Base-by-base conservation (phyloP, 2,329 filamentous ascomycete species). In the Fusarium falciforme region DNA sequence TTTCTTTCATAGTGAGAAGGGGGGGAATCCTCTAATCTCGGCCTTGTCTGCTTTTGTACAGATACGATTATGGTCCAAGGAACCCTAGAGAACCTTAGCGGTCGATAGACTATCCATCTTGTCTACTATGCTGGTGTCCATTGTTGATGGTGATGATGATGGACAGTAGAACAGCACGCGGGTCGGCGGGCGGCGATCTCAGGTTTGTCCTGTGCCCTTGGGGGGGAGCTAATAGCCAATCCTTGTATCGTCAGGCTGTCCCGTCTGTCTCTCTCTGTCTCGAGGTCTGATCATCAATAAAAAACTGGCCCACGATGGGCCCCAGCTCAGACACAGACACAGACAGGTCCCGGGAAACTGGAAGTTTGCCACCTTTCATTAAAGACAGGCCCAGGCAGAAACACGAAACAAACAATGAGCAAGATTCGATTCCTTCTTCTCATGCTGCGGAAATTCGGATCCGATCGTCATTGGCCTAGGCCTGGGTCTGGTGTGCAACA, bases 11-110 rank as follows among this genome's bases (percentile, higher is more conserved):
- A 8, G 42, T 22, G 12, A 22, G 20, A 47, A 47, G 20, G 42
- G 42, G 42, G 42, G 12, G 4, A 25, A 47, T 47, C 70, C 67
- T 67, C 10, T 42, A 68, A 71, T 73, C 66, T 73, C 31, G 47
- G 33, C 14, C 20, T n/a, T 44, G 17, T 36, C 42, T 38, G 17
- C 35, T 16, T 52, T 55, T 36, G 14, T 47, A 16, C 20, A 27
- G 42, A 47, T 47, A 47, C 42, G 42, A 47, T 2, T 25, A 25
- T 47, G 12, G 12, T 16, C 10, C 11, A 42, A 42, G n/a, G n/a
- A 42, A 47, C 42, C 42, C 42, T 25, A 16, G 42, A 16, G 12
- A 25, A 16, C 11, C n/a, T 42, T 22, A 2, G 40, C 20, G 22
- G 40, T 42, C n/a, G 40, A 42, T 42, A 42, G n/a, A 42, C 40